phyloP scores from a whole-genome alignment of 1,284 basidiomycete genomes.

The Leccinum fallax region DNA sequence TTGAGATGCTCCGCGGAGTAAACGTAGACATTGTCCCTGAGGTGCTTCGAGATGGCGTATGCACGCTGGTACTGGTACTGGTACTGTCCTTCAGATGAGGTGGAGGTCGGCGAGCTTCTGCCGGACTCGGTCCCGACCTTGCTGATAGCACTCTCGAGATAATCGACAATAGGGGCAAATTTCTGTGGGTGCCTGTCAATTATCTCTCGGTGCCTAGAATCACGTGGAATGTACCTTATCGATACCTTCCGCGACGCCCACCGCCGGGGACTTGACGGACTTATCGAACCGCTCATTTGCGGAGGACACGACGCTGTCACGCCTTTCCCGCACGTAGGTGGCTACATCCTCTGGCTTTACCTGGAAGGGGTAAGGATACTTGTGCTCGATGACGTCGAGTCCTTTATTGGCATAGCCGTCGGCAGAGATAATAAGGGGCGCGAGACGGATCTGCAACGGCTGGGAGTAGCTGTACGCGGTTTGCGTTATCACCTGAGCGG shows the following conservation, averaged over 20 bases:
- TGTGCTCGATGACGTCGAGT: constrained; percentile 69
- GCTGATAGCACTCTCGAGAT: constrained; percentile 61
- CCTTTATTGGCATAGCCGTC: constrained; percentile 71
- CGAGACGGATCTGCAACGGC: constrained; percentile 64
- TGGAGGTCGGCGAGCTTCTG: constrained; percentile 41
- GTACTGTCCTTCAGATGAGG: constrained; percentile 35
- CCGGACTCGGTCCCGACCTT: constrained; percentile 52
- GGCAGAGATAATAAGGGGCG: constrained; percentile 62
- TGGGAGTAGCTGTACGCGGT: constrained; percentile 63
- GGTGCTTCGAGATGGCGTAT: constrained; percentile 59
- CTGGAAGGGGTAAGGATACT: constrained; percentile 75
- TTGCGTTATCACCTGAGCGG: constrained; percentile 59
- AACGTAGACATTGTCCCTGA: constrained; percentile 61
- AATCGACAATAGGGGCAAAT: constrained; percentile 73
- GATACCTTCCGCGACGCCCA: constrained; percentile 64
- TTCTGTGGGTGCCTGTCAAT: constrained; percentile 43
- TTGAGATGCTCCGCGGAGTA: constrained; percentile 74
- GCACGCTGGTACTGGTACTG: constrained; percentile 79
- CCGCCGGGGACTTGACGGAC: constrained; percentile 62
- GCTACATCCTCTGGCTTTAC: constrained; percentile 70
- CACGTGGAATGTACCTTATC: constrained; percentile 58
- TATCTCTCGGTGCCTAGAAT: constrained; percentile 12
- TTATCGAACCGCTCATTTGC: constrained; percentile 71
- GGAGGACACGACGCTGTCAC: constrained; percentile 54
- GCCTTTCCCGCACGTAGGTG: constrained; percentile 57